Percentiles rank a stretch among this genome's conserved stretches.
Evolutionary conservation across 768 basidiomycete species (phyloP).

Genomic region (Boletus reticuloceps): DNA sequence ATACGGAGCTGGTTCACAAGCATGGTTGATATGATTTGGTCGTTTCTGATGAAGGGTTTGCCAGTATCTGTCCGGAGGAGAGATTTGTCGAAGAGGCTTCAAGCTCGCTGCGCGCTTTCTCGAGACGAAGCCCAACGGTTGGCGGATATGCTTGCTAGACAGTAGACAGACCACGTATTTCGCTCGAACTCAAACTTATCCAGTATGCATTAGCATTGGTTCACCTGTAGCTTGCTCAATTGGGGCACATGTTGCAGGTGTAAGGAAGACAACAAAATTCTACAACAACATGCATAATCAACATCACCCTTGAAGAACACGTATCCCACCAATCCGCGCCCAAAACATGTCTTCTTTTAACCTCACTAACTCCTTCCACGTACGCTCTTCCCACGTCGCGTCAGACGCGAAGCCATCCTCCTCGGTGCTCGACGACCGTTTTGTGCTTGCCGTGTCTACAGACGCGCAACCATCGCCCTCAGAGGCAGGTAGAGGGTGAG

Average conservation of each 20-base stretch:
- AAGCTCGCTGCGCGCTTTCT: neutral
- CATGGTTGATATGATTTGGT: neutral
- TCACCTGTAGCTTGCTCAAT: no score
- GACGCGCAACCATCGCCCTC: conserved; percentile 14
- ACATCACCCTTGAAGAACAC: conserved; percentile 6
- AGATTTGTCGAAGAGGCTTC: neutral
- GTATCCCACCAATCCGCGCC: conserved; percentile 66
- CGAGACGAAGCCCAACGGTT: neutral
- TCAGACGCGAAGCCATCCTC: conserved; percentile 56
- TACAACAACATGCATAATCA: neutral
- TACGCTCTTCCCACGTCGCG: conserved; percentile 80
- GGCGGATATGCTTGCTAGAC: neutral
- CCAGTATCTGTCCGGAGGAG: neutral
- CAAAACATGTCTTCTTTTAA: conserved; percentile 85
- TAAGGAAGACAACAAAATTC: no score
- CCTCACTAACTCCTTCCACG: conserved; percentile 75
- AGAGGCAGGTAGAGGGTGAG: neutral
- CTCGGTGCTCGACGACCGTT: conserved; percentile 23
- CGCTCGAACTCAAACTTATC: no score
- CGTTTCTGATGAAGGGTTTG: neutral
- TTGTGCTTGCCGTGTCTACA: conserved; percentile 23
- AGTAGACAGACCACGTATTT: no score
- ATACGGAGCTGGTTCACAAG: neutral
- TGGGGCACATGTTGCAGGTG: no score
- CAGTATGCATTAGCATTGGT: no score